Evolutionary conservation across 192 early-diverging fungal genomes (phyloP).

Genomic region (Coemansia sp.): DNA sequence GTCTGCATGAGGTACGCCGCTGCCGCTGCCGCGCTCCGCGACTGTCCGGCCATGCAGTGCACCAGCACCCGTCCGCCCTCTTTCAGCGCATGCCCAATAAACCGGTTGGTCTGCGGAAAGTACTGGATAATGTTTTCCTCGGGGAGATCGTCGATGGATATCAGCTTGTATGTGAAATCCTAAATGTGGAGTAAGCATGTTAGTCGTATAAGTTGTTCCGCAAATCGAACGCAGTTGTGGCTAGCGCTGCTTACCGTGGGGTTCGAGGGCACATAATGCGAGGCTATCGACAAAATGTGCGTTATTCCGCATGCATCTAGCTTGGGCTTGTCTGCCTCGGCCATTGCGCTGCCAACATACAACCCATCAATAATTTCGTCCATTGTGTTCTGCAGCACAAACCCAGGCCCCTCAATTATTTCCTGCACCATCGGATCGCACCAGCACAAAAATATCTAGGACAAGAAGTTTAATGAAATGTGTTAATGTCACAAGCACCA

Average conservation of each 20-base stretch:
- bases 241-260: conserved; percentile 21
- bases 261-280: conserved; percentile 39
- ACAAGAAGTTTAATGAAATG: neutral
- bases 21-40: conserved; percentile 65
- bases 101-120: conserved; percentile 63
- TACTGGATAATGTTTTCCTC: conserved; percentile 70
- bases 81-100: conserved; percentile 56
- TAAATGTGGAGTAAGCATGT: neutral
- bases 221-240: neutral
- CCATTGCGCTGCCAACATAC: conserved; percentile 56
- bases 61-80: conserved; percentile 62
- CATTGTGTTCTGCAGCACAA: conserved; percentile 53
- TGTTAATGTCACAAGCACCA: too few relatives aligned
- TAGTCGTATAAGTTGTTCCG: neutral
- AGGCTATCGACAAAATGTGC: conserved; percentile 45
- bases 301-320: conserved; percentile 39
- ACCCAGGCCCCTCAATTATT: conserved; percentile 36
- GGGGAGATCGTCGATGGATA: conserved; percentile 62
- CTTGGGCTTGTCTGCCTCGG: conserved; percentile 40
- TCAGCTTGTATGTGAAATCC: conserved; percentile 57
- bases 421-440: conserved; percentile 2
- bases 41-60: conserved; percentile 71
- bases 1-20: conserved; percentile 70
- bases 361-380: conserved; percentile 43
- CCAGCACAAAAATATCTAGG: neutral